These are phyloP conservation scores for Corylus heterophylla DNA, from an alignment of 306 rosid species.

Conservation along the genomic window DNA sequence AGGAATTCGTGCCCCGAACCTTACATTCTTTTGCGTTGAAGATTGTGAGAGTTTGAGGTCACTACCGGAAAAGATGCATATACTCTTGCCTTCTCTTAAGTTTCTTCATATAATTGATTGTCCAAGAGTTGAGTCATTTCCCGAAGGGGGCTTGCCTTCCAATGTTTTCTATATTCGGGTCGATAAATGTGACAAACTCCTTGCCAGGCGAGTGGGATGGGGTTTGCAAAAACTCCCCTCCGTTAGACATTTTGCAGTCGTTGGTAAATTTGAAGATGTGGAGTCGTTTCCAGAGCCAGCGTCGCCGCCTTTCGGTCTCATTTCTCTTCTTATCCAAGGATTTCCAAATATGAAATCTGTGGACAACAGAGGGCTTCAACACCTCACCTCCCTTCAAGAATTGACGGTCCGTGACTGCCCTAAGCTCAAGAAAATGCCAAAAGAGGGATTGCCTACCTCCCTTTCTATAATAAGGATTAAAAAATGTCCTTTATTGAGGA, in stretches of 20 bases:
- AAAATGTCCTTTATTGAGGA: background rate
- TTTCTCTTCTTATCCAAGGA: background rate
- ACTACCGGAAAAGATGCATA: background rate
- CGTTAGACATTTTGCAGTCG: background rate
- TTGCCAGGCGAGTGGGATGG: background rate
- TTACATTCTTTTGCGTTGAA: accelerated
- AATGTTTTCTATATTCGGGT: background rate
- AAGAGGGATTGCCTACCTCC: conserved; percentile 16
- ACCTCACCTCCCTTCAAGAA: no score
- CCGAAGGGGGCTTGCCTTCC: background rate
- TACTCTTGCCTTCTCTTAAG: background rate
- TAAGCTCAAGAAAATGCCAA: background rate
- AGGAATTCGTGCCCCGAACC: background rate
- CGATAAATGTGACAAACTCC: background rate
- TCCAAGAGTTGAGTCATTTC: conserved; percentile 13
- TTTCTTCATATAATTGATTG: accelerated
- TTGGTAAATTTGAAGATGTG: no score
- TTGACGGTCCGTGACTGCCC: background rate
- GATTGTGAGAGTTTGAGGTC: background rate
- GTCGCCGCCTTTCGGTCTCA: background rate
- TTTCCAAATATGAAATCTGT: conserved; percentile 4
- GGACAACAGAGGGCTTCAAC: no score
- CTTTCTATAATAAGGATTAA: background rate
- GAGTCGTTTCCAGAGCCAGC: background rate
- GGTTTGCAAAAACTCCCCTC: no score